Base-by-base conservation (phyloP, 225 moss, liverwort and hornwort genomes). In the Marchantia polymorpha region DNA sequence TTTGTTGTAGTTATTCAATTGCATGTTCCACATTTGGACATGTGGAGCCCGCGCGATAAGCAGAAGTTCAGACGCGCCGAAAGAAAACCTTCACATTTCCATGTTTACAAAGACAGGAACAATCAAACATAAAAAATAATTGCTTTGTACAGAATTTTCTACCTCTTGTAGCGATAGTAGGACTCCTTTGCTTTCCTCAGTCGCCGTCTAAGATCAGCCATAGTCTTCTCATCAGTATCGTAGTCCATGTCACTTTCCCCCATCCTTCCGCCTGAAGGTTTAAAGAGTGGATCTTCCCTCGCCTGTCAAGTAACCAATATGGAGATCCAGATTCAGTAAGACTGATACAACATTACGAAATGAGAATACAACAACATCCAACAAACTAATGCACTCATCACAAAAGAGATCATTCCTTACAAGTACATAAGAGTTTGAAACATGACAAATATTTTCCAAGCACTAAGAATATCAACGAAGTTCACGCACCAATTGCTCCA, bases 191-290 rank as follows among this genome's bases (percentile, higher is more conserved):
- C 92, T 89, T 92, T 95, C 75, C 93, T 93, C 29, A 99, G 86
- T 81, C 99, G 91, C 77, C 95, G 89, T 89, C 95, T 91, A 46
- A 99, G 93, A 77, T 89, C 91, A 74, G 92, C 99, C 99, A 99
- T 95, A 70, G 92, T 93, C 85, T 87, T 95, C 73, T 99, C 99
- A 84, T 99, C 99, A 61, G 95, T 90, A 83, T 99, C 99, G 53
- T 99, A 99, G 76, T 99, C 99, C 99, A 99, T 99, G 81, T 99
- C 99, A 86, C 95, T 99, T 89, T 99, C 99, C 76, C 99, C 95
- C 95, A 95, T 95, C 89, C 99, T 92, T 69, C 99, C 99, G 75
- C 95, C 99, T 64, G 99, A 99, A 66, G 99, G 95, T 83, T 99
- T 99, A 80, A 99, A 99, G 46, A 89, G 82, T 64, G 99, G 99